Evolutionary conservation across 495 filamentous ascomycete species (phyloP), one percentile per base, ranked within the genome.

Genomic region (Penicillium ochrochloron): DNA sequence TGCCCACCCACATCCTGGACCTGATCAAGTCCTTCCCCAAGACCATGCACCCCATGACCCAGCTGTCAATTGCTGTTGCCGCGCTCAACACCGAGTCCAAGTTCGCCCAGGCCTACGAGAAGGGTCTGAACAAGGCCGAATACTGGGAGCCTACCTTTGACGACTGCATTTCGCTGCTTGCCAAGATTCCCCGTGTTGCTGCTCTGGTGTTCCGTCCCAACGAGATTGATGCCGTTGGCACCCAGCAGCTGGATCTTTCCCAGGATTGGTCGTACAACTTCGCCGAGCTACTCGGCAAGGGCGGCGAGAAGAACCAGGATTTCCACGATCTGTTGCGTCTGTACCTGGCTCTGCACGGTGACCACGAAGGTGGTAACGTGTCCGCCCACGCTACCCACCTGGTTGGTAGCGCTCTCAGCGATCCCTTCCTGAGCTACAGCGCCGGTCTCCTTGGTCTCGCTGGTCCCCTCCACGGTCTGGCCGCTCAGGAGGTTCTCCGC

Each of bases 111-210:
- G 88, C 90, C 33, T 99, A 99, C 76, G 95, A 92, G 76, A 79
- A 90, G 63, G 95, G 95, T 29, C 81, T 97, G 55, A 87, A 87
- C 78, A 99, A 98, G 83, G 89, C 90, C 48, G 91, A 97, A 67
- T 98, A 98, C 85, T 99, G 95, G 95, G 96, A 99, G 78, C 93
- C 94, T 25, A 96, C 91, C 61, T 99, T 96, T 76, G 95, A 99
- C 77, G 95, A 99, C 82, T 88, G 88, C 72, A 97, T 99, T 73
- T 89, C 89, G 48, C 85, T 99, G 51, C 88, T 99, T 27, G 95
- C 95, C 57, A 99, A 99, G 82, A 90, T 99, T 15, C 95, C 95
- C 63, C 94, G 92, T 59, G 94, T 99, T 71, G 95, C 95, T 29
- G 95, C 96, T 29, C 94, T 97, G 73, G 97, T 99, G 72, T 97